A percentile compares a stretch with the other conserved stretches of the same genome.
These are phyloP conservation scores for Mucor indicus DNA, from an alignment of 371 early-diverging fungal genomes.

Conservation along the genomic window DNA sequence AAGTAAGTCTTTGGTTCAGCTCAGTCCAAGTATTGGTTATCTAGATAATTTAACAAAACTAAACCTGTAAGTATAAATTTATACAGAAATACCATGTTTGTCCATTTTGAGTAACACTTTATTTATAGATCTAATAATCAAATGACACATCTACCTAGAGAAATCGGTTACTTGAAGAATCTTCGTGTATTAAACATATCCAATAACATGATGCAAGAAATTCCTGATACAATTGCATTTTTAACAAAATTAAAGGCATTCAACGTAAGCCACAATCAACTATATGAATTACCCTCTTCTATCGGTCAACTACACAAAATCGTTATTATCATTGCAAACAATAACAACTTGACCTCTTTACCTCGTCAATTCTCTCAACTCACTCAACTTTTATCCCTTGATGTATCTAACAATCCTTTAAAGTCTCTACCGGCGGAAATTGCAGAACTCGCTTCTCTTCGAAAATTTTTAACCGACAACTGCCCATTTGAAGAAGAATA, in stretches of 20 bases:
- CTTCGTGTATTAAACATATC: conserved; percentile 23
- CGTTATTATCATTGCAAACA: conserved; percentile 51
- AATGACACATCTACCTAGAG: conserved; percentile 23
- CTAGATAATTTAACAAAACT: conserved; percentile 23
- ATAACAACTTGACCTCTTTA: conserved; percentile 47
- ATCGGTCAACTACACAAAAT: conserved; percentile 59
- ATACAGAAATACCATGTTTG: neutral
- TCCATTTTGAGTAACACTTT: neutral
- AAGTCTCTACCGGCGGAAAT: conserved; percentile 25
- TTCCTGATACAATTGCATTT: conserved; percentile 26
- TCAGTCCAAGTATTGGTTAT: conserved; percentile 26
- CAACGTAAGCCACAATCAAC: conserved; percentile 49
- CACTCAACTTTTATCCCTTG: conserved; percentile 55
- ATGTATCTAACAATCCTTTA: conserved; percentile 62
- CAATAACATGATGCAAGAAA: conserved; percentile 19
- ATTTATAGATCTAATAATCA: conserved; percentile 26
- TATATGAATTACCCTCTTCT: conserved; percentile 58
- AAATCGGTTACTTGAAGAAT: conserved; percentile 23
- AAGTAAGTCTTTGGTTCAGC: conserved; percentile 13
- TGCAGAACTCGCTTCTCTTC: conserved; percentile 46
- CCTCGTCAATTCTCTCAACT: conserved; percentile 46
- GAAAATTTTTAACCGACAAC: conserved; percentile 47
- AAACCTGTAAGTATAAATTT: conserved; percentile 22
- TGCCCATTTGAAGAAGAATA: conserved; percentile 43
- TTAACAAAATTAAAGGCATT: conserved; percentile 23